A percentile compares a stretch with the other conserved stretches of the same genome.
phyloP scores from a whole-genome alignment of 2,329 filamentous ascomycete species.

The Alternaria brassicicola region DNA sequence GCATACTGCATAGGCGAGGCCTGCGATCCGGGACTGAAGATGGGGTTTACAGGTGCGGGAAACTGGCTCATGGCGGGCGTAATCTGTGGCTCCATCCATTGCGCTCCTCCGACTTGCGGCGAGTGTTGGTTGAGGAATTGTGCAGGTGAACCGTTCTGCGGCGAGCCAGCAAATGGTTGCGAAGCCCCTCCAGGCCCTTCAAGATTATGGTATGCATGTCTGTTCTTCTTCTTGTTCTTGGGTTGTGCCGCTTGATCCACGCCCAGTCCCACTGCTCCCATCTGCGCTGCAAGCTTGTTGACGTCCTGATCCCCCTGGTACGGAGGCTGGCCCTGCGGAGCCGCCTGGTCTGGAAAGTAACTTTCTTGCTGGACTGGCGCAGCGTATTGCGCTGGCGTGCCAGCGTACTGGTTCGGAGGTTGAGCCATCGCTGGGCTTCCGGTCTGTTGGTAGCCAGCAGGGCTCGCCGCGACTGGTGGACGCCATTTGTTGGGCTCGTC shows the following conservation, averaged over 20 bases:
- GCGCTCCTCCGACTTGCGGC: conserved; percentile 41
- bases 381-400: conserved; percentile 34
- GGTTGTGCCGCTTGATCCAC: conserved; percentile 52
- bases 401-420: conserved; percentile 40
- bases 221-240: conserved; percentile 85
- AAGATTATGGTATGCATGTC: conserved; percentile 88
- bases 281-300: conserved; percentile 35
- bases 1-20: conserved; percentile 48
- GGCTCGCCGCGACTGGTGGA: conserved; percentile 53
- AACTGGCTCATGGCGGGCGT: conserved; percentile 64
- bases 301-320: conserved; percentile 44
- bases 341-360: conserved; percentile 52
- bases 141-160: conserved; percentile 61
- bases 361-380: conserved; percentile 44
- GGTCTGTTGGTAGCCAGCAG: conserved; percentile 53
- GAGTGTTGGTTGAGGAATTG: conserved; percentile 63
- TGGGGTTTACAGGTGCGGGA: conserved; percentile 60
- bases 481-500: conserved; percentile 46
- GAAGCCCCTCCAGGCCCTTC: conserved; percentile 71
- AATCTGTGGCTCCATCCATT: conserved; percentile 51
- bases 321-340: conserved; percentile 24
- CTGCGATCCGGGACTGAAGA: conserved; percentile 55
- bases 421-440: conserved; percentile 41
- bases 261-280: conserved; percentile 38
- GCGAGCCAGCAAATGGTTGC: conserved; percentile 72